phyloP scores from a whole-genome alignment of 2,329 filamentous ascomycete genomes.

The Alternaria sp. region DNA sequence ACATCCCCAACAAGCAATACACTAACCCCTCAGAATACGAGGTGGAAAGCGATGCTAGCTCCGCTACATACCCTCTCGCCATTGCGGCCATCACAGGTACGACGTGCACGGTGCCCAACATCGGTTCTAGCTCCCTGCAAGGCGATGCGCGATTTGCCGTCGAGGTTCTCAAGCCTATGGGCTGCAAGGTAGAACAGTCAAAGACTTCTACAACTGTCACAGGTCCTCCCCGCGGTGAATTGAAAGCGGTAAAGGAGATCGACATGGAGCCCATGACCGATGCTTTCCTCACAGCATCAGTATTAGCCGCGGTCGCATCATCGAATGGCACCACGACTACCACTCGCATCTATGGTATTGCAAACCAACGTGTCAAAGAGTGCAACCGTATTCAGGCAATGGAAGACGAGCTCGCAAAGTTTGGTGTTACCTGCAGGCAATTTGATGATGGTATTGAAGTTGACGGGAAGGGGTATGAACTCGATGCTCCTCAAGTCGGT shows the following conservation, averaged over 20 bases:
- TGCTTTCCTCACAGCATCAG: constrained; percentile 93
- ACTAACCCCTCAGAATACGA: constrained; percentile 84
- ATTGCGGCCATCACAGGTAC: constrained; percentile 95
- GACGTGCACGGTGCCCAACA: constrained; percentile 95
- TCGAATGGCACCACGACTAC: constrained; percentile 68
- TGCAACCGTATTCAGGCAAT: constrained; percentile 97
- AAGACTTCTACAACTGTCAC: constrained; percentile 89
- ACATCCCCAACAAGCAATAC: constrained; percentile 87
- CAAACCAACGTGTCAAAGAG: constrained; percentile 97
- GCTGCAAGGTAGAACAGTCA: constrained; percentile 86
- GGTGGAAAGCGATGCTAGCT: constrained; percentile 96
- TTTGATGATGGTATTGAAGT: constrained; percentile 93
- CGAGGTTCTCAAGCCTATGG: constrained; percentile 91
- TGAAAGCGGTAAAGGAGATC: constrained; percentile 80
- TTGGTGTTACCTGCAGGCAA: constrained; percentile 84
- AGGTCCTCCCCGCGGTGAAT: constrained; percentile 76
- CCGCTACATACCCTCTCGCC: constrained; percentile 93
- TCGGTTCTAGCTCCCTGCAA: constrained; percentile 89
- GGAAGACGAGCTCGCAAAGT: constrained; percentile 93
- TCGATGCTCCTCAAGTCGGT: constrained; percentile 64
- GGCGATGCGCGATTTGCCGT: constrained; percentile 94
- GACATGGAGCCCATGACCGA: constrained; percentile 99
- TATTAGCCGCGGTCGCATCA: constrained; percentile 86
- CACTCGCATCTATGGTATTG: constrained; percentile 91
- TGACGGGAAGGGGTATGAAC: constrained; percentile 64